phyloP scores from a whole-genome alignment of 2,329 filamentous ascomycete genomes.

The Penicillium brevicompactum region DNA sequence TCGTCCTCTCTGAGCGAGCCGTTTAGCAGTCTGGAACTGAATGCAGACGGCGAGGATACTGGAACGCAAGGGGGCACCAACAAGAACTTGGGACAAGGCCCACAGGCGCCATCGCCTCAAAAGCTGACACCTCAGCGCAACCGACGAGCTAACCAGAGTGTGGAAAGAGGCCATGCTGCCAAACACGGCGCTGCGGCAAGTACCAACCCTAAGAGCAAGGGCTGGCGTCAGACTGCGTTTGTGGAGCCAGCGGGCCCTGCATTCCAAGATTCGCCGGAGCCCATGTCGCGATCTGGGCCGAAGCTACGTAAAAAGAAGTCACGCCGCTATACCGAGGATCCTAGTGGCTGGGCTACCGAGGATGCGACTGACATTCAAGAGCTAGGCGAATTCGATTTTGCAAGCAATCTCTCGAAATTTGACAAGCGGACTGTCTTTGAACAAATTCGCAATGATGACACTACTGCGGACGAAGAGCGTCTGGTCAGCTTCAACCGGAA shows the following conservation, averaged over 20 bases:
- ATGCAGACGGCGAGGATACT: conserved; percentile 25
- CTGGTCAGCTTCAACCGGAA: conserved; percentile 83
- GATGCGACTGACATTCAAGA: conserved; percentile 94
- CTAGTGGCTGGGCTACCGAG: conserved; percentile 93
- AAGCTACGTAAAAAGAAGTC: conserved; percentile 51
- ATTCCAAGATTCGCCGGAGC: conserved; percentile 44
- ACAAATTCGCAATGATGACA: conserved; percentile 86
- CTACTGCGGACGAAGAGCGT: conserved; percentile 85
- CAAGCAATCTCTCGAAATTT: conserved; percentile 85
- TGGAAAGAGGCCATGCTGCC: conserved; percentile 45
- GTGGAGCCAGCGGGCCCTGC: conserved; percentile 53
- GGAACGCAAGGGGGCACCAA: conserved; percentile 11
- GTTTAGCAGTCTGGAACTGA: conserved; percentile 45
- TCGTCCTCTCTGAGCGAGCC: conserved; percentile 48
- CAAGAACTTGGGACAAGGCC: conserved; percentile 20
- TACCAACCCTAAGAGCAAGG: conserved; percentile 56
- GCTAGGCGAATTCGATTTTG: conserved; percentile 92
- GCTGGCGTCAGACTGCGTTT: conserved; percentile 69
- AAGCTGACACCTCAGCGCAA: conserved; percentile 40
- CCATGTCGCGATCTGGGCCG: conserved; percentile 26
- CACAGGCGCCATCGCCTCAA: conserved; percentile 23
- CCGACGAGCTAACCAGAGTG: conserved; percentile 49
- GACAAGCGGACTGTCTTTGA: conserved; percentile 92
- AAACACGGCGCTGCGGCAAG: conserved; percentile 36
- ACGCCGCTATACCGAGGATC: conserved; percentile 54